Percentiles rank a stretch among this genome's conserved stretches.
phyloP scores from a whole-genome alignment of 768 basidiomycete genomes.

The Boletus pseudo-olivaceus region DNA sequence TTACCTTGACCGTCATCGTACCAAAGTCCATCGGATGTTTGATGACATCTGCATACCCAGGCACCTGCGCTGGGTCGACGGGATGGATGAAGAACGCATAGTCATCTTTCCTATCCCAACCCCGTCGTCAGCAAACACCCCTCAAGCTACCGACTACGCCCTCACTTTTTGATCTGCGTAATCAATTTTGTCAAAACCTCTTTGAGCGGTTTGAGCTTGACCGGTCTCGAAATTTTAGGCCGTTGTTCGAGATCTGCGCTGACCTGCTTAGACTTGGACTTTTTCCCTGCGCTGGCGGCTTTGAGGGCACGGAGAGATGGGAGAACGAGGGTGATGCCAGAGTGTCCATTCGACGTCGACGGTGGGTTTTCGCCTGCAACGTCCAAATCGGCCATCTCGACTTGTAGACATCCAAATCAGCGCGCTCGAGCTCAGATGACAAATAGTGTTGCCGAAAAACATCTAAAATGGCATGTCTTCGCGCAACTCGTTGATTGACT shows the following conservation, averaged over 20 bases:
- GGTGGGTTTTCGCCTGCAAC: slow-evolving; percentile 31
- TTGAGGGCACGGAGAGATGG: slow-evolving; percentile 64
- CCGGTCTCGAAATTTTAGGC: slow-evolving; percentile 45
- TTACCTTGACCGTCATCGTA: slow-evolving; percentile 80
- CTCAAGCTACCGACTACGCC: not conserved
- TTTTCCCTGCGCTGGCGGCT: slow-evolving; percentile 51
- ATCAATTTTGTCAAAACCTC: slow-evolving; percentile 69
- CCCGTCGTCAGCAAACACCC: slow-evolving; percentile 5
- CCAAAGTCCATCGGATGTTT: slow-evolving; percentile 91
- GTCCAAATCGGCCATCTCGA: slow-evolving; percentile 32
- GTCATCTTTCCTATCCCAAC: slow-evolving; percentile 65
- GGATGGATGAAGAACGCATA: slow-evolving; percentile 79
- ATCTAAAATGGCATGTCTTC: slow-evolving; percentile 3
- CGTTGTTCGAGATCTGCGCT: slow-evolving; percentile 26
- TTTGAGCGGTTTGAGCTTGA: slow-evolving; percentile 76
- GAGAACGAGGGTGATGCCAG: slow-evolving; percentile 62
- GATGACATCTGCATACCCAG: slow-evolving; percentile 64
- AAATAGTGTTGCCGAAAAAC: not conserved
- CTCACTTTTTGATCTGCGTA: slow-evolving; percentile 71
- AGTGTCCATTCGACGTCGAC: slow-evolving; percentile 32
- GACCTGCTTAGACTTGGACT: slow-evolving; percentile 36
- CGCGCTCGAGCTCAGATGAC: slow-evolving; percentile 1
- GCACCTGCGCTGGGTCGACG: slow-evolving; percentile 57
- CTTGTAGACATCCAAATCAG: slow-evolving; percentile 3
- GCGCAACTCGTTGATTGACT: not conserved